These are phyloP conservation scores for Dictyostelium discoideum DNA, from an alignment of 78 protist species.

Conservation along the genomic window DNA sequence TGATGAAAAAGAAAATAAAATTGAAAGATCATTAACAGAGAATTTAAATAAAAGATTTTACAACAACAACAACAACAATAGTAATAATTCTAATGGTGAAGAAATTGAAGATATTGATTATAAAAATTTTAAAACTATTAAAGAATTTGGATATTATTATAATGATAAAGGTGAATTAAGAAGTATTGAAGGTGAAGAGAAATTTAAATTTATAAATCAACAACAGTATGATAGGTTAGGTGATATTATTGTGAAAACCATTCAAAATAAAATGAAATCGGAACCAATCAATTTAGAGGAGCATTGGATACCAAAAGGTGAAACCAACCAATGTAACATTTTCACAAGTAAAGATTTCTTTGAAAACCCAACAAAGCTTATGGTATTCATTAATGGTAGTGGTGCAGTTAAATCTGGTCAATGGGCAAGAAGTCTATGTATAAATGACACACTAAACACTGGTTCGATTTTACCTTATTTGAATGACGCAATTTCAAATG, in stretches of 20 bases:
- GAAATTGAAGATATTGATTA: neutral
- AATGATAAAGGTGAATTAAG: constrained; percentile 39
- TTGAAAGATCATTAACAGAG: neutral
- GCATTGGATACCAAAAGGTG: neutral
- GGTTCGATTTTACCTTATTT: constrained; percentile 60
- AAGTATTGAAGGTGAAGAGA: neutral
- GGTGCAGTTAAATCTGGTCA: constrained; percentile 72
- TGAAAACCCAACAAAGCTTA: neutral
- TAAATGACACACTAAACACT: constrained; percentile 29
- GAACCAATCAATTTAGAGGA: neutral
- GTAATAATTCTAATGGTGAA: neutral
- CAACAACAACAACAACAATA: neutral
- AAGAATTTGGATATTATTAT: constrained; percentile 46
- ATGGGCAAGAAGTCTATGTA: constrained; percentile 71
- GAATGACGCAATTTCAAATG: neutral
- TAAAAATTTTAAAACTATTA: constrained; percentile 7
- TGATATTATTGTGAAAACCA: constrained; percentile 14
- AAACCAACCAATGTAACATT: constrained; percentile 2
- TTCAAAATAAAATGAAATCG: constrained; percentile 25
- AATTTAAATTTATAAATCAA: constrained; percentile 55
- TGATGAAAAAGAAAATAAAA: neutral
- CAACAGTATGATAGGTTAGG: constrained; percentile 59
- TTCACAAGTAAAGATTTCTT: constrained; percentile 43
- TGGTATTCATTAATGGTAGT: constrained; percentile 26
- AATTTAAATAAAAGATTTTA: constrained; percentile 8